Evolutionary conservation across 495 filamentous ascomycete genomes (phyloP).

Genomic region (Xylaria curta): DNA sequence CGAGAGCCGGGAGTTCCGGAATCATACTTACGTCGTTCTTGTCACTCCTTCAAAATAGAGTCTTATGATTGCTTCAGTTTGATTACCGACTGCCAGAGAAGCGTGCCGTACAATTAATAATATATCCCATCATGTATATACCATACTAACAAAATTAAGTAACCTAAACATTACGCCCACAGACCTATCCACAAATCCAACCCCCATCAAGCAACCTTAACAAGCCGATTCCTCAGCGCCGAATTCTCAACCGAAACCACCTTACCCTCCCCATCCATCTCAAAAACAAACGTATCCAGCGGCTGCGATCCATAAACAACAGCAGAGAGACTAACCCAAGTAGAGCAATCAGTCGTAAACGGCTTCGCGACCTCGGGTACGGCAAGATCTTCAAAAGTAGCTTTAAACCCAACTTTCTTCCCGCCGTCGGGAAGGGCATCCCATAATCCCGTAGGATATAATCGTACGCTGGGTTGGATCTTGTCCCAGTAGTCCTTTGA

Average conservation of each 20-base stretch:
- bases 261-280: conserved; percentile 42
- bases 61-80: too few species aligned
- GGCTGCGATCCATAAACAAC: conserved; percentile 47
- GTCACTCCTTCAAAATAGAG: too few species aligned
- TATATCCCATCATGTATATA: too few species aligned
- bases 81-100: too few species aligned
- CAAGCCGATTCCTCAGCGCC: conserved; percentile 44
- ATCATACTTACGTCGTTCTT: too few species aligned
- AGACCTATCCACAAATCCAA: too few species aligned
- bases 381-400: conserved; percentile 48
- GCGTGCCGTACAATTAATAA: too few species aligned
- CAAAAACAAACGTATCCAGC: conserved; percentile 53
- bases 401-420: conserved; percentile 47
- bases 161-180: too few species aligned
- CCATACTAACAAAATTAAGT: too few species aligned
- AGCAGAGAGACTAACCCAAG: conserved; percentile 46
- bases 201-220: conserved; percentile 35
- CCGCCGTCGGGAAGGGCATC: conserved; percentile 39
- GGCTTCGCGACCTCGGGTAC: conserved; percentile 30
- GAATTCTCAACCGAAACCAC: conserved; percentile 48
- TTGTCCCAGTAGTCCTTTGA: conserved; percentile 32
- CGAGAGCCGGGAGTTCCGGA: too few species aligned
- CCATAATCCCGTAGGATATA: conserved; percentile 53
- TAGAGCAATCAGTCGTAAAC: conserved; percentile 47
- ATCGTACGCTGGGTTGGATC: conserved; percentile 38